Evolutionary conservation across 2,329 filamentous ascomycete genomes (phyloP), one percentile per base, ranked within the genome.

Genomic region (Cordyceps cateniannulata): DNA sequence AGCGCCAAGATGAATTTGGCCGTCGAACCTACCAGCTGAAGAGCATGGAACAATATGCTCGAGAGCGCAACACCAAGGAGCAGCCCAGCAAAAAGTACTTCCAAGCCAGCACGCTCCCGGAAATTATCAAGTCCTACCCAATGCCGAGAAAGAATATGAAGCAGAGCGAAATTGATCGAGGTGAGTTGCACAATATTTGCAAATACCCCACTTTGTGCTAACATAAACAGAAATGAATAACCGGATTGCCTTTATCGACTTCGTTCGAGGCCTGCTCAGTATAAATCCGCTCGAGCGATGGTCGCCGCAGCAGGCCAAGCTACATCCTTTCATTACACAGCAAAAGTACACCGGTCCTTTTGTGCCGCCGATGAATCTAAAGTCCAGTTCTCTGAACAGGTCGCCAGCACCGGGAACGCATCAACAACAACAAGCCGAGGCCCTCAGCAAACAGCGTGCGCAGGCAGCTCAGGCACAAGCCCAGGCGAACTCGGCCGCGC

Each of bases 61-160:
- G 93, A 61, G 95, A 99, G 72, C 95, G 96, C 72, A 90, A 90
- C 62, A 95, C 92, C 40, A 99, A 99, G 73, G 95, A 99, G 75
- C 95, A 98, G 73, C 95, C 95, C 24, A 99, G 95, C 84, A 99
- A 99, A 81, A 98, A 98, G 76, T 99, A 99, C 75, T 99, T 99
- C 77, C 90, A 93, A 68, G 92, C 93, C 40, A 97, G 86, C 45
- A 96, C 92, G 1, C 78, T 99, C 58, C 93, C 93, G 4, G 95
- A 99, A 66, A 99, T 99, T 65, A 98, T 99, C 77, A 91, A 96
- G 72, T 92, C 90, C 60, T 99, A 99, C 71, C 90, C 95, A 6
- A 97, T 99, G 93, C 95, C 95, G 52, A 84, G 95, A 69, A 99
- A 99, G 79, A 97, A 97, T 70, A 99, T 99, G 95, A 99, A 99